A percentile compares a stretch with the other conserved stretches of the same genome.
These are phyloP conservation scores for Stenogyne calaminthoides DNA, from an alignment of 305 asterid genomes.

Conservation along the genomic window DNA sequence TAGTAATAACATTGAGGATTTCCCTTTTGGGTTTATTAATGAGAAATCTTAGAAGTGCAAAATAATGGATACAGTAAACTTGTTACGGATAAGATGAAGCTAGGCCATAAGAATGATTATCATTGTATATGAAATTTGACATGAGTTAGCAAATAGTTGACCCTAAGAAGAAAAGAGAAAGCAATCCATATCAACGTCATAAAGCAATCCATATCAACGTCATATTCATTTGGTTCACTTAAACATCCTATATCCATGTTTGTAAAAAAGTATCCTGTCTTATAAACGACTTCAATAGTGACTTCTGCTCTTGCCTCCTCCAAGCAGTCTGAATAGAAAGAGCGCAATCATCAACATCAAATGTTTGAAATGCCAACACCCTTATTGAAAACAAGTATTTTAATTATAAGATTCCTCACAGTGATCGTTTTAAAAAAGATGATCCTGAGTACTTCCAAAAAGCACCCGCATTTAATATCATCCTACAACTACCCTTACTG, in stretches of 20 bases:
- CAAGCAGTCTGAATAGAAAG: neutral
- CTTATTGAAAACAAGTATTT: neutral
- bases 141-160: constrained; percentile 2
- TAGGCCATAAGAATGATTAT: neutral
- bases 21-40: neutral
- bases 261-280: neutral
- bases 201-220: no score
- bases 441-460: neutral
- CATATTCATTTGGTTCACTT: constrained; percentile 4
- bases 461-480: constrained; percentile 6
- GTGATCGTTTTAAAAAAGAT: neutral
- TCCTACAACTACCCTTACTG: constrained; percentile 1
- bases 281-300: neutral
- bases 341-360: neutral
- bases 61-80: neutral
- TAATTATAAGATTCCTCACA: constrained; percentile 4
- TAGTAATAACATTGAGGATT: neutral
- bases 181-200: neutral
- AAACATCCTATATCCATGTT: neutral
- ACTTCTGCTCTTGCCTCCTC: neutral
- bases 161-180: neutral
- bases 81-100: constrained; percentile 7
- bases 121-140: constrained; percentile 4
- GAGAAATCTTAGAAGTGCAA: neutral
- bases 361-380: neutral